Evolutionary conservation across 768 basidiomycete genomes (phyloP), one percentile per base, ranked within the genome.

Genomic region (Pleurotus tuoliensis): DNA sequence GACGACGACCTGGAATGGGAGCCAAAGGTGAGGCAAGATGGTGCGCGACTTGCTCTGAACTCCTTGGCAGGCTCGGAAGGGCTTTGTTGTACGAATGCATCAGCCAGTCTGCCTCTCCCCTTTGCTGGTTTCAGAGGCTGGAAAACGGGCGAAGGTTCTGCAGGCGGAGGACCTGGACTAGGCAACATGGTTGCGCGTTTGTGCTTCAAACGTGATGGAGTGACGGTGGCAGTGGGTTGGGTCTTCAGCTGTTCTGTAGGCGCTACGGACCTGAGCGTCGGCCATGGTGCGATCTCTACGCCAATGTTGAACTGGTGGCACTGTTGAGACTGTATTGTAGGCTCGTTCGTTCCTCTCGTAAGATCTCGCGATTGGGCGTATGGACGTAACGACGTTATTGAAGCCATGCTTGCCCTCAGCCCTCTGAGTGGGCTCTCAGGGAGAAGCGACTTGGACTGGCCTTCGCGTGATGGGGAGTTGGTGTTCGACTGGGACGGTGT

Each of bases 81-180:
- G n/a, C 69, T 56, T 71, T 27, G 54, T 57, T 50, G 15, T 12
- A 50, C 15, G 27, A 30, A 50, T 9, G 51, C 51, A 25, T 53
- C 39, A 13, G 51, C 34, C 45, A 47, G 18, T 16, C 41, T 57
- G 27, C 37, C 15, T 27, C 69, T 72, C 3, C 67, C 62, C 41
- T 68, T 73, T 1, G 83, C 76, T 9, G 83, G 83, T 2, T 74
- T 73, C 39, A 88, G 72, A 0, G 87, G 80, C 53, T 82, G 79
- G 69, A 88, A 83, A 0, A 83, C 80, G 0, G 78, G 79, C 0
- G 75, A 76, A 0, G 83, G 79, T 22, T 87, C 86, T 1, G 76
- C 73, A 41, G 82, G 51, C 22, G 51, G 51, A 12, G 51, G 51
- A 9, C 51, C 80, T 3, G 84, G 85, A 0, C 73, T 76, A 1